Percentiles rank a stretch among this genome's conserved stretches.
Conservation (phyloP, 2,329 filamentous ascomycete genomes). For the Dactylella cylindrospora region DNA sequence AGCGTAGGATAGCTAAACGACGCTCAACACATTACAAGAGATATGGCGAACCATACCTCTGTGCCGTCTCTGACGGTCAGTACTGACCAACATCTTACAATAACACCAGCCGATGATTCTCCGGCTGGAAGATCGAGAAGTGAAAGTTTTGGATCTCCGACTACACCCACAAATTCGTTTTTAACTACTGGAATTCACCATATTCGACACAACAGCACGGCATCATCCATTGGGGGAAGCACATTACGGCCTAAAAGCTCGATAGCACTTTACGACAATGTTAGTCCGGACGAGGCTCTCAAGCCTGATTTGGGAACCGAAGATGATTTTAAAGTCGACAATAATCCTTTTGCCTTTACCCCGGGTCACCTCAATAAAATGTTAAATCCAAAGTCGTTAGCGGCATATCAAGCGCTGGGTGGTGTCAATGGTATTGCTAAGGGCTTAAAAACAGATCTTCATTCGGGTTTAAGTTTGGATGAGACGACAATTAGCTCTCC, state of each 20-base stretch:
- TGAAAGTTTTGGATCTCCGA: constrained; percentile 40
- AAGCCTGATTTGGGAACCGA: constrained; percentile 59
- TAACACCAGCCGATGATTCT: constrained; percentile 18
- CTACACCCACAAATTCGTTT: constrained; percentile 39
- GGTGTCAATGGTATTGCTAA: constrained; percentile 59
- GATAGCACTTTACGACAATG: constrained; percentile 26
- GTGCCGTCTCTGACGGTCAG: constrained; percentile 41
- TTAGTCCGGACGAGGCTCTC: constrained; percentile 54
- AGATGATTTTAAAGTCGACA: constrained; percentile 57
- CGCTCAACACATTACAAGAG: constrained; percentile 3
- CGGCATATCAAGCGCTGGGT: constrained; percentile 59
- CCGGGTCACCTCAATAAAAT: constrained; percentile 60
- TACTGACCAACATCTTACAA: constrained; percentile 41
- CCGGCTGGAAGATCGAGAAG: constrained; percentile 30
- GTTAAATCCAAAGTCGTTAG: constrained; percentile 57
- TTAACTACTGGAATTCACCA: constrained; percentile 34
- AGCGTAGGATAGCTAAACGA: not conserved
- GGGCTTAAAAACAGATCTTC: constrained; percentile 58
- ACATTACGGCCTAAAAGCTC: constrained; percentile 42
- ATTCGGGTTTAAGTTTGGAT: constrained; percentile 58
- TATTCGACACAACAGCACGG: constrained; percentile 35
- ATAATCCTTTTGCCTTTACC: constrained; percentile 60
- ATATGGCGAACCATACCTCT: constrained; percentile 20
- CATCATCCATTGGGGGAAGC: constrained; percentile 38
- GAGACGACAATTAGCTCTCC: constrained; percentile 56